Conservation (phyloP, 768 basidiomycete species). For the Candolleomyces eurysporus region DNA sequence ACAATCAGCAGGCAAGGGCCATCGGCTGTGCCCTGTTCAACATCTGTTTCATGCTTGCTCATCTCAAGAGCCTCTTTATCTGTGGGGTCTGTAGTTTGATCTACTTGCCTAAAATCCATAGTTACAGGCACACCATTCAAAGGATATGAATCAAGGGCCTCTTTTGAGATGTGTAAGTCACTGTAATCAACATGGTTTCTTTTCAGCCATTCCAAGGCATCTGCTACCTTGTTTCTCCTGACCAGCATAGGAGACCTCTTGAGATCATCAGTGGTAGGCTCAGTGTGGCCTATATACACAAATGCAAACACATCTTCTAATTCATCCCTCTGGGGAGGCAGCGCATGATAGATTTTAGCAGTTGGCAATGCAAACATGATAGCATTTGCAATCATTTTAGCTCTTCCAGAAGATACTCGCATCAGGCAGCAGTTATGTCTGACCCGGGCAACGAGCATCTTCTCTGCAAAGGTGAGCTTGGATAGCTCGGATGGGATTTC, state of each 20-base stretch:
- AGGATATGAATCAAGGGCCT: neutral
- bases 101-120: neutral
- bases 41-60: neutral
- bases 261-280: neutral
- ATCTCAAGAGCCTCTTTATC: neutral
- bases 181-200: neutral
- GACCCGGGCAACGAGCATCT: neutral
- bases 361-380: neutral
- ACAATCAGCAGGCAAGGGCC: neutral
- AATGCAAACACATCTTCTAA: neutral
- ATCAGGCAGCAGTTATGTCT: neutral
- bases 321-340: neutral
- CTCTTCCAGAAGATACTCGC: neutral
- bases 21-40: neutral
- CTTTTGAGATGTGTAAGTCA: neutral
- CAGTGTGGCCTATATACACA: neutral
- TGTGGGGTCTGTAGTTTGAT: neutral
- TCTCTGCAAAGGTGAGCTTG: neutral
- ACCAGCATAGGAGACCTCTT: neutral
- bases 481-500: neutral
- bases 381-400: constrained; percentile 1
- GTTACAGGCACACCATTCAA: neutral
- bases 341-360: neutral
- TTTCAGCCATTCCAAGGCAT: neutral
- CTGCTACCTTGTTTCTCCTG: neutral